Evolutionary conservation across 2,329 filamentous ascomycete species (phyloP), one percentile per base, ranked within the genome.

Genomic region (Sporothrix sp.): DNA sequence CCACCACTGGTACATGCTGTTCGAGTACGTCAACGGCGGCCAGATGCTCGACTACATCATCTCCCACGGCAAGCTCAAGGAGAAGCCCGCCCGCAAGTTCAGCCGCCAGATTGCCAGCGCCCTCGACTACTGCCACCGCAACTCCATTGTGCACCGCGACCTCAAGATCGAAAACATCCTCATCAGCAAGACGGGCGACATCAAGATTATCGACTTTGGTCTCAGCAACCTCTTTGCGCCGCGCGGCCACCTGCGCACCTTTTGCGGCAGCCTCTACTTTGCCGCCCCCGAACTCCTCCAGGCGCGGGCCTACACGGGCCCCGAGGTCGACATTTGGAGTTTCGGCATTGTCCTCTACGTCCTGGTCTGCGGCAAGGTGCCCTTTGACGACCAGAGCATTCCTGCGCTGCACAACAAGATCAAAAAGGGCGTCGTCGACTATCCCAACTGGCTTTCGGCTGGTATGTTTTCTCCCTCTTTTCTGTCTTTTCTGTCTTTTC

Each of bases 21-120:
- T 95, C 63, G 93, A 98, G 70, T 96, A 93, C 66, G 93, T 98
- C 67, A 96, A 98, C 63, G 93, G 93, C 43, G 93, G 93, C 16
- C 93, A 98, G 70, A 97, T 98, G 93, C 81, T 98, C 55, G 93
- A 98, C 71, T 98, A 97, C 69, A 98, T 98, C 66, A 98, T 98
- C 64, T 96, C 90, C 3, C 93, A 98, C 63, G 93, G 91, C 52
- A 87, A 94, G 62, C 74, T 98, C 56, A 97, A 97, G 74, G 93
- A 98, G 71, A 97, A 97, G 69, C 91, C 95, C 68, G 93, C 93
- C 8, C 83, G 93, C 61, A 97, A 97, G 66, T 98, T 98, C 66
- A 94, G 88, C 58, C 85, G 93, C 36, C 93, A 98, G 69, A 97
- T 98, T 58, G 89, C 91, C 30, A 96, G 91, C 63, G 89, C 93